phyloP scores from a whole-genome alignment of 352 stramenopile genomes.

The Phytophthora multivora region DNA sequence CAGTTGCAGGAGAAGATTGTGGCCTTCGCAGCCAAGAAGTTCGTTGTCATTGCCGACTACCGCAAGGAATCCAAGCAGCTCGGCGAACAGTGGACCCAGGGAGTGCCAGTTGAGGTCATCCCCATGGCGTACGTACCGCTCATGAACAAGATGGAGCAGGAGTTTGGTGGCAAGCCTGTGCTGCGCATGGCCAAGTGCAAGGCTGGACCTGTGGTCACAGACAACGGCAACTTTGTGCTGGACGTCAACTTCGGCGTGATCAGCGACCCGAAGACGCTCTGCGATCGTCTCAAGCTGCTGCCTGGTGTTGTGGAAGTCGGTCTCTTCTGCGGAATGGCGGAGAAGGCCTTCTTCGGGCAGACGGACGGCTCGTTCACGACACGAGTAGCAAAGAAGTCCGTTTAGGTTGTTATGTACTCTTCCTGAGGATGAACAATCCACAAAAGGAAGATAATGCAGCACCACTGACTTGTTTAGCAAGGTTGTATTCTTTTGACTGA shows the following conservation, averaged over 20 bases:
- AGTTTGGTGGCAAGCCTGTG: constrained; percentile 59
- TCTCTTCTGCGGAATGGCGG: constrained; percentile 88
- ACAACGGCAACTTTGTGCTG: constrained; percentile 95
- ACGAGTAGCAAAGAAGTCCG: constrained; percentile 40
- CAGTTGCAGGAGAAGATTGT: constrained; percentile 95
- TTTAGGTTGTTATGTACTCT: constrained; percentile 14
- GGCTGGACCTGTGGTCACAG: constrained; percentile 96
- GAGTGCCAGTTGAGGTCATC: constrained; percentile 96
- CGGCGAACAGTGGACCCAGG: constrained; percentile 88
- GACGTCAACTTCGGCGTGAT: constrained; percentile 88
- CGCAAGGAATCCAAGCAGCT: constrained; percentile 91
- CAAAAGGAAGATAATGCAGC: constrained; percentile 9
- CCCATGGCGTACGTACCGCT: constrained; percentile 98
- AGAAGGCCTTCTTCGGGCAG: constrained; percentile 89
- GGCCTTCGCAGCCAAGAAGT: constrained; percentile 95
- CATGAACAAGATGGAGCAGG: constrained; percentile 67
- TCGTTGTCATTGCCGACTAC: constrained; percentile 97
- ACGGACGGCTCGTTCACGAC: constrained; percentile 83
- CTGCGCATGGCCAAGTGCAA: constrained; percentile 91
- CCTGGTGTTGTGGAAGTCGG: constrained; percentile 90
- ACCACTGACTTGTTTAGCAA: constrained; percentile 19
- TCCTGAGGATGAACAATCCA: background rate
- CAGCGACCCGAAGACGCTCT: constrained; percentile 64
- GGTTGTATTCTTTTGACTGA: constrained; percentile 10
- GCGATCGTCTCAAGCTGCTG: constrained; percentile 76